These are phyloP conservation scores for Suillus alpinus DNA, from an alignment of 768 basidiomycete genomes.

Conservation along the genomic window DNA sequence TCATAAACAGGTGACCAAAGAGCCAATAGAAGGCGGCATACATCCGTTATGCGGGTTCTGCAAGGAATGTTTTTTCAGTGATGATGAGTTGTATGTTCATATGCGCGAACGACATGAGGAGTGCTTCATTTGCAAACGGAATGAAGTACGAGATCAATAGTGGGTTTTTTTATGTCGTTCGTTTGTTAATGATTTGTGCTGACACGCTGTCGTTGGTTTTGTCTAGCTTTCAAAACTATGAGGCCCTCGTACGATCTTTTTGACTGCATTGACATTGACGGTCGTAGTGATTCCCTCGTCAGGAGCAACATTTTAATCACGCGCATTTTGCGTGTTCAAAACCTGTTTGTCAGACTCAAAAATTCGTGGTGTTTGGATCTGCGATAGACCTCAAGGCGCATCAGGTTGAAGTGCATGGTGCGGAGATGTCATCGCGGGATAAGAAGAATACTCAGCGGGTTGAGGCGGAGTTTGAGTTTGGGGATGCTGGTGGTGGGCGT, in stretches of 20 bases:
- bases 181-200: not conserved
- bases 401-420: constrained; percentile 80
- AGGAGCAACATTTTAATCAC: constrained; percentile 76
- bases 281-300: constrained; percentile 7
- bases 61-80: constrained; percentile 88
- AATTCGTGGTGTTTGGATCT: constrained; percentile 93
- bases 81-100: constrained; percentile 90
- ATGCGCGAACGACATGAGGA: constrained; percentile 95
- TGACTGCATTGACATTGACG: not conserved
- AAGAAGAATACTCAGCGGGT: constrained; percentile 67
- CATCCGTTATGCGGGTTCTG: constrained; percentile 89
- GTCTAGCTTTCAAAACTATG: constrained; percentile 73
- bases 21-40: constrained; percentile 64
- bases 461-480: constrained; percentile 64
- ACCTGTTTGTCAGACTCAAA: constrained; percentile 70
- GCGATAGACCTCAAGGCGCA: constrained; percentile 89
- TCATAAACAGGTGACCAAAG: constrained; percentile 42
- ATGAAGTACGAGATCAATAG: constrained; percentile 82
- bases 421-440: constrained; percentile 67
- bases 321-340: constrained; percentile 80
- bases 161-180: constrained; percentile 42
- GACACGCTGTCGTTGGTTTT: not conserved
- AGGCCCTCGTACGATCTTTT: constrained; percentile 56
- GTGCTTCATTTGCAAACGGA: constrained; percentile 90
- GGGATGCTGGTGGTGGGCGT: constrained; percentile 50